Base-by-base conservation (phyloP, 108 stramenopile species). In the Aurantiochytrium sp. region DNA sequence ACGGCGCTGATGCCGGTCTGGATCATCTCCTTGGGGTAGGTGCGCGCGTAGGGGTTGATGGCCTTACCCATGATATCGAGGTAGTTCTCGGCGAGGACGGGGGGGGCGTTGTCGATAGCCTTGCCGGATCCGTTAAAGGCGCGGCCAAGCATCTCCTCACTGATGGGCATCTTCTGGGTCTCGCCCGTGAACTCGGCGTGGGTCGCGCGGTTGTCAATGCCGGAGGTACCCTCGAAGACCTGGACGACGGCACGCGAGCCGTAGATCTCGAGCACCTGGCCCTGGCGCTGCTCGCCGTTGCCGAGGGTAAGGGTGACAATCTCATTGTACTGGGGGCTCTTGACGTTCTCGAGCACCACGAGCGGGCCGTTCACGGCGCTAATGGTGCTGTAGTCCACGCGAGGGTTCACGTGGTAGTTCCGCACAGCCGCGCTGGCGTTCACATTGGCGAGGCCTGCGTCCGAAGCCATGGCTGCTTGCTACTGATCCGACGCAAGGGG, bases 11-110 rank as follows among this genome's bases (percentile, higher is more conserved):
- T 99, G 92, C 98, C 98, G 25, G 99, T 99, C 91, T 99, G 98
- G 91, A 99, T 99, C 99, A 99, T 99, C 89, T 98, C 97, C 95
- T 98, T 98, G 89, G 99, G 99, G 94, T 99, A 98, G 92, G 98
- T 98, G 91, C 99, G 96, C 87, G 97, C 97, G 72, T 95, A 97
- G 53, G 99, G 99, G 96, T 99, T 99, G 95, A 99, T 99, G 87
- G 99, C 98, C 95, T 97, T 97, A 44, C 99, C 99, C 93, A 97
- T 98, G 91, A 99, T 99, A 92, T 99, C 99, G 14, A 98, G 93
- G 93, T 97, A 99, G 72, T 97, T 97, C 94, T 99, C 98, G 47
- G 99, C 97, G n/a, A 99, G 95, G 73, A 99, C 98, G 89, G 97
- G 97, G 35, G 99, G 99, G 44, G 97, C 98, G 87, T 88, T 91